Percentiles rank a stretch among this genome's conserved stretches.
Conservation (phyloP, 805 yeast genomes). For the Hanseniaspora nectarophila region DNA sequence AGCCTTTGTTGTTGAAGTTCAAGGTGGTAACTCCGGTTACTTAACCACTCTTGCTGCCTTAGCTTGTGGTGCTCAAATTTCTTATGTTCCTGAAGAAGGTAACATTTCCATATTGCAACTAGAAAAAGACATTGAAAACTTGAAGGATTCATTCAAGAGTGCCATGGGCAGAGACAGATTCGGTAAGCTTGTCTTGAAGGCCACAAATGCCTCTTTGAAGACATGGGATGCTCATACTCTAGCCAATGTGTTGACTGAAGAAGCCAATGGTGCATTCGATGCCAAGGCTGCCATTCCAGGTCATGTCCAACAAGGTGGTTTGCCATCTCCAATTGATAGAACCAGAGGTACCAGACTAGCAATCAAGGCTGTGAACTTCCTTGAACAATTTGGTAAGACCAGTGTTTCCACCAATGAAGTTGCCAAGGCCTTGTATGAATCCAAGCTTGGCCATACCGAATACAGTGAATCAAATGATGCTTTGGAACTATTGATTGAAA, state of each 20-base stretch:
- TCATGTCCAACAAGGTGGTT: conserved; percentile 94
- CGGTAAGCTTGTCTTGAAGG: conserved; percentile 59
- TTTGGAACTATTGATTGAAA: conserved; percentile 30
- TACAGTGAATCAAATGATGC: conserved; percentile 5
- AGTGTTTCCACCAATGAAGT: conserved; percentile 20
- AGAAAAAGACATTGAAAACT: conserved; percentile 51
- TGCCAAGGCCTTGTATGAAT: conserved; percentile 23
- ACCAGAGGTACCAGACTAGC: conserved; percentile 78
- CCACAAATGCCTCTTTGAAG: conserved; percentile 55
- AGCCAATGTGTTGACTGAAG: conserved; percentile 72
- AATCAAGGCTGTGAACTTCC: conserved; percentile 54
- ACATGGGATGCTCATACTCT: conserved; percentile 71
- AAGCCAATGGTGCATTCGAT: conserved; percentile 66
- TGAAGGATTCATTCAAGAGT: conserved; percentile 47
- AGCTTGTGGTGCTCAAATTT: conserved; percentile 75
- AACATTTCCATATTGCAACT: conserved; percentile 43
- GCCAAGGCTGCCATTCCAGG: conserved; percentile 95
- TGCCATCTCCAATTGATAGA: conserved; percentile 89
- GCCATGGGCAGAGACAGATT: conserved; percentile 54
- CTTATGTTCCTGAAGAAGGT: conserved; percentile 67
- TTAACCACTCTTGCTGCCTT: conserved; percentile 78
- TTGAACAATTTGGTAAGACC: conserved; percentile 34
- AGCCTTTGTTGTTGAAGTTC: conserved; percentile 93
- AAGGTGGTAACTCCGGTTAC: conserved; percentile 94
- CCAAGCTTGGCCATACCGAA: conserved; percentile 19